phyloP scores from a whole-genome alignment of 2,329 filamentous ascomycete genomes.

The Drechmeria coniospora region DNA sequence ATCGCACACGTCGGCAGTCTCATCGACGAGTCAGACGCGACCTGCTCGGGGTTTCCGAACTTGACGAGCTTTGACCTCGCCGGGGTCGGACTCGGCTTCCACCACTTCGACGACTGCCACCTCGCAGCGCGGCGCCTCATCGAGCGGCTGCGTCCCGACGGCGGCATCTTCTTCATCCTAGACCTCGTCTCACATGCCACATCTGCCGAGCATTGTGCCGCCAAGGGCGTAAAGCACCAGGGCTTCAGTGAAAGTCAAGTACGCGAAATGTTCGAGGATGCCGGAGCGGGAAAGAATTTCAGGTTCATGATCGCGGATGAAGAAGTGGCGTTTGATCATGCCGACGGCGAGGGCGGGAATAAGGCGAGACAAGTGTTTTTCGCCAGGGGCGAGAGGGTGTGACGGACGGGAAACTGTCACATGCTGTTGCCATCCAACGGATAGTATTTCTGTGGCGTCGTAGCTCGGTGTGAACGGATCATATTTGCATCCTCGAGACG shows the following conservation, averaged over 20 bases:
- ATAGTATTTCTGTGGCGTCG: neutral
- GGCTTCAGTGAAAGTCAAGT: slow-evolving; percentile 50
- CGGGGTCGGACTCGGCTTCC: slow-evolving; percentile 46
- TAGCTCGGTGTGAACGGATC: neutral
- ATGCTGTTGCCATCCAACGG: neutral
- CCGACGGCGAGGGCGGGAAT: slow-evolving; percentile 15
- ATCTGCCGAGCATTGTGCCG: slow-evolving; percentile 8
- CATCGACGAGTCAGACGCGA: slow-evolving; percentile 25
- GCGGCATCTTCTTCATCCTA: slow-evolving; percentile 51
- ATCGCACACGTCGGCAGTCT: slow-evolving; percentile 43
- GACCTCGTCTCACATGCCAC: slow-evolving; percentile 47
- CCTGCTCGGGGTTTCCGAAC: slow-evolving; percentile 39
- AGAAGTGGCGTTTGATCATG: slow-evolving; percentile 27
- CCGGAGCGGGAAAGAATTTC: slow-evolving; percentile 43
- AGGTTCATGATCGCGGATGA: slow-evolving; percentile 37
- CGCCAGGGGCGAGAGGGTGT: slow-evolving; percentile 10
- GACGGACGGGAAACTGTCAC: slow-evolving; percentile 1
- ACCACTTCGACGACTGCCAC: slow-evolving; percentile 52
- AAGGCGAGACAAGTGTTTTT: slow-evolving; percentile 24
- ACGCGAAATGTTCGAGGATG: slow-evolving; percentile 43
- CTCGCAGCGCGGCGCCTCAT: slow-evolving; percentile 43
- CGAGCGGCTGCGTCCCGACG: slow-evolving; percentile 40
- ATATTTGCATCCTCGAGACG: neutral
- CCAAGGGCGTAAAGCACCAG: slow-evolving; percentile 44
- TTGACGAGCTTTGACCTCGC: slow-evolving; percentile 58